Percentiles rank a stretch among this genome's conserved stretches.
phyloP scores from a whole-genome alignment of 192 early-diverging fungal genomes.

The Pilobolus umbonatus region DNA sequence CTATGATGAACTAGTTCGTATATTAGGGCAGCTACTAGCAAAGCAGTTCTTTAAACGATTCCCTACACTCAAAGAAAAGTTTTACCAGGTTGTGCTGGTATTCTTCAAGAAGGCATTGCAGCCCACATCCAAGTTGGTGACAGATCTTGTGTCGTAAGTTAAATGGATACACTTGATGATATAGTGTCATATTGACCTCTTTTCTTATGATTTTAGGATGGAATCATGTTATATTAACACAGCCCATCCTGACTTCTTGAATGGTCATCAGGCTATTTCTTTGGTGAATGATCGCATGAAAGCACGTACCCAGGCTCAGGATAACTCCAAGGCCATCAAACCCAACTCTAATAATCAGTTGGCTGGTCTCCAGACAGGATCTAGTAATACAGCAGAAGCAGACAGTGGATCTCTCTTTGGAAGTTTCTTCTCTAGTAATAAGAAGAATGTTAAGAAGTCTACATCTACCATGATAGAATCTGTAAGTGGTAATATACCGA shows the following conservation, averaged over 20 bases:
- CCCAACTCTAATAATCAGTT: slow-evolving; percentile 10
- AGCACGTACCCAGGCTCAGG: slow-evolving; percentile 23
- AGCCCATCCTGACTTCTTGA: slow-evolving; percentile 97
- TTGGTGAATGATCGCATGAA: slow-evolving; percentile 73
- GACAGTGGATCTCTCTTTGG: slow-evolving; percentile 84
- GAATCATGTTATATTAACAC: slow-evolving; percentile 99
- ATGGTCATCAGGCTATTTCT: slow-evolving; percentile 92
- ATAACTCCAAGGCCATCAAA: neutral
- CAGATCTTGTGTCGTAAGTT: slow-evolving; percentile 80
- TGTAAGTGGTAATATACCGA: slow-evolving; percentile 28
- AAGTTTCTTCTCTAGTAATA: slow-evolving; percentile 82
- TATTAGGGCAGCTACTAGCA: slow-evolving; percentile 85
- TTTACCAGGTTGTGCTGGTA: slow-evolving; percentile 88
- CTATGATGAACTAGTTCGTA: slow-evolving; percentile 97
- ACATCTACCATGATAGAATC: slow-evolving; percentile 62
- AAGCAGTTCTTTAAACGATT: slow-evolving; percentile 96
- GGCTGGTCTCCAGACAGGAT: too few species aligned
- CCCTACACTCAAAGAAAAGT: slow-evolving; percentile 88
- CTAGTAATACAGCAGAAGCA: neutral
- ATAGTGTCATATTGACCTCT: neutral
- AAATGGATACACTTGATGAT: neutral
- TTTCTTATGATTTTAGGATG: slow-evolving; percentile 48
- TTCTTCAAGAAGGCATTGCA: slow-evolving; percentile 89
- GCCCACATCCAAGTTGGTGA: slow-evolving; percentile 93
- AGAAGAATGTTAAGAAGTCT: slow-evolving; percentile 71